phyloP scores from a whole-genome alignment of 116 monocot genomes.

The Trichopus zeylanicus region DNA sequence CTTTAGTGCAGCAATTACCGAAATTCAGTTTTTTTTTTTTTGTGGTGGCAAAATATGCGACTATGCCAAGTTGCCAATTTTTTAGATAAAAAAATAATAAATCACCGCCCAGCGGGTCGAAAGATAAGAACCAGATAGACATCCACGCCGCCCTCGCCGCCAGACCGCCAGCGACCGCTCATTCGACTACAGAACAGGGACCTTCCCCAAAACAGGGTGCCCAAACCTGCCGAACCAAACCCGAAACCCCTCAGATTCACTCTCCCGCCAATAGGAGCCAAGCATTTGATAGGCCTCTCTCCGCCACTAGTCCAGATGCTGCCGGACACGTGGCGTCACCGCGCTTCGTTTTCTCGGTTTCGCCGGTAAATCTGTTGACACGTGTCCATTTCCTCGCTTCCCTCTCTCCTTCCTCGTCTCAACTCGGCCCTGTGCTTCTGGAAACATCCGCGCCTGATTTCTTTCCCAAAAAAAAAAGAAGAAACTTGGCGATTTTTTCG shows the following conservation, averaged over 20 bases:
- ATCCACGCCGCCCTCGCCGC: no score
- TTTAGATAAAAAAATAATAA: no score
- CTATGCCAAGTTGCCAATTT: no score
- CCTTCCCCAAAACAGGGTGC: no score
- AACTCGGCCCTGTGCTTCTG: not conserved
- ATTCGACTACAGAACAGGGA: no score
- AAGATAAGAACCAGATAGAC: no score
- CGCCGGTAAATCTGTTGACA: not conserved
- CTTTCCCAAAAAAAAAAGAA: not conserved
- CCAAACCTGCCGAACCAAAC: no score
- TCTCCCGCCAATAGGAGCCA: not conserved
- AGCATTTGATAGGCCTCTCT: not conserved
- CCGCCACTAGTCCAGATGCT: not conserved
- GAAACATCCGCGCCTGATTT: not conserved
- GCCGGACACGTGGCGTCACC: not conserved
- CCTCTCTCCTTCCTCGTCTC: not conserved
- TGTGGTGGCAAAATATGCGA: no score
- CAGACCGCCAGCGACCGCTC: no score
- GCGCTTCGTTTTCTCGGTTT: not conserved
- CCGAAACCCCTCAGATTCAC: not conserved
- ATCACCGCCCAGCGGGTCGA: no score
- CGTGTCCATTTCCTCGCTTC: not conserved
- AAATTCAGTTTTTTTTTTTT: no score
- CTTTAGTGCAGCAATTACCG: no score
- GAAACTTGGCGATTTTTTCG: not conserved